Evolutionary conservation across 192 early-diverging fungal species (phyloP), one percentile per base, ranked within the genome.

Genomic region (Podila clonocystis): DNA sequence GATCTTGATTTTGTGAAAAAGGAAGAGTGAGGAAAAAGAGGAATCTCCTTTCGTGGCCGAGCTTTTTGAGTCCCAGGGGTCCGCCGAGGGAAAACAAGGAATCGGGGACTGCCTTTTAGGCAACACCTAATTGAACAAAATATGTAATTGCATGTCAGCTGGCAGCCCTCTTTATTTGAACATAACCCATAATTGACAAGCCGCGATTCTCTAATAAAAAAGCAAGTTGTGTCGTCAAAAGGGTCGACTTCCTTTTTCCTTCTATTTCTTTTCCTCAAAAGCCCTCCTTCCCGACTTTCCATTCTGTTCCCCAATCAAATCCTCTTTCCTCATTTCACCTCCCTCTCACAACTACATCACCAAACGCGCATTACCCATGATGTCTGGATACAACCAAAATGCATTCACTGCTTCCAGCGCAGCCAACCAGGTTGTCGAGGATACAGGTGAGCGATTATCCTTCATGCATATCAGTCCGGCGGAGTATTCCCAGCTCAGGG

Each of bases 391-490:
- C 29, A 55, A 67, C 34, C 50, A 24, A 55, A 38, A 49, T 66
- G 52, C 41, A 17, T 80, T 80, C 34, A 26, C 58, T 2, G 45
- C 82, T 28, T 83, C 86, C 22, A 80, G 52, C 64, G 88, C 86
- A 9, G 85, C 88, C 15, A 86, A 87, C 67, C 83, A 84, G 73
- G 76, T 77, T 20, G 86, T 86, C 41, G 88, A 87, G 50, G 86
- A 87, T 62, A 86, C 86, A 48, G 88, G 86, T 87, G 82, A 49
- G 48, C 62, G 36, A 34, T 28, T 13, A 17, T 29, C 48, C 24
- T n/a, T 7, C n/a, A 24, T 34, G 9, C 48, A 12, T 41, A 3
- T 59, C 15, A 17, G 15, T 2, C 15, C 41, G 41, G 41, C 41
- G 41, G 41, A 45, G 41, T 45, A 45, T 45, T 17, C 15, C 13